Base-by-base conservation (phyloP, 2,329 filamentous ascomycete species). In the Rhytidhysteron rufulum region DNA sequence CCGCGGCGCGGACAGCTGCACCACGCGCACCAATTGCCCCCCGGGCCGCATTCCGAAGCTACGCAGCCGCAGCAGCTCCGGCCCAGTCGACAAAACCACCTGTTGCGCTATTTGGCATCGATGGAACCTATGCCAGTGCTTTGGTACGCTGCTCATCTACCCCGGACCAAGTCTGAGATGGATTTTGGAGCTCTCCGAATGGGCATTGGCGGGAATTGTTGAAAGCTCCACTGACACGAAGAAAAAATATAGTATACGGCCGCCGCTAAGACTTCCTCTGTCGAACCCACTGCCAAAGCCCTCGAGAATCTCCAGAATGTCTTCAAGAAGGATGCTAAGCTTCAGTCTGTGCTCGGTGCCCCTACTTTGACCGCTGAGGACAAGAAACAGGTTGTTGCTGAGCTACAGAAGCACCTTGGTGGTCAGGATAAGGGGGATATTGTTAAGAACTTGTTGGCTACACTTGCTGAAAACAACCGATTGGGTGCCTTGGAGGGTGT, bases 71-170 rank as follows among this genome's bases (percentile, higher is more conserved):
- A 60, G 67, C 72, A 51, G 59, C 68, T 49, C 75, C 79, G 62
- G 68, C 80, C 57, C 68, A 77, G 62, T 73, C 81, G 67, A 81
- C 82, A 69, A 90, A 87, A 78, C 83, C 91, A 60, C 93, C 93
- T 56, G 78, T 96, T 66, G 80, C 90, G 60, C 81, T 98, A 65
- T 98, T 88, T 73, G 93, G 93, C 60, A 76, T 98, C 66, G 93
- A 97, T 73, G 93, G 93, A 72, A 97, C 91, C 68, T 98, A 98
- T 76, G 93, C 93, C 69, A 89, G 85, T 75, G 93, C 93, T 76
- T 80, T 98, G 83, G 93, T 98, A 91, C 70, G 88, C 24, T 68
- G 43, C 17, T 47, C 36, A 44, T 41, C 40, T 16, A 17, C 20
- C 34, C 31, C 15, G 8, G n/a, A 34, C 32, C 17, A 13, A 15